These are phyloP conservation scores for Phytophthora lateralis DNA, from an alignment of 352 stramenopile species.

Conservation along the genomic window DNA sequence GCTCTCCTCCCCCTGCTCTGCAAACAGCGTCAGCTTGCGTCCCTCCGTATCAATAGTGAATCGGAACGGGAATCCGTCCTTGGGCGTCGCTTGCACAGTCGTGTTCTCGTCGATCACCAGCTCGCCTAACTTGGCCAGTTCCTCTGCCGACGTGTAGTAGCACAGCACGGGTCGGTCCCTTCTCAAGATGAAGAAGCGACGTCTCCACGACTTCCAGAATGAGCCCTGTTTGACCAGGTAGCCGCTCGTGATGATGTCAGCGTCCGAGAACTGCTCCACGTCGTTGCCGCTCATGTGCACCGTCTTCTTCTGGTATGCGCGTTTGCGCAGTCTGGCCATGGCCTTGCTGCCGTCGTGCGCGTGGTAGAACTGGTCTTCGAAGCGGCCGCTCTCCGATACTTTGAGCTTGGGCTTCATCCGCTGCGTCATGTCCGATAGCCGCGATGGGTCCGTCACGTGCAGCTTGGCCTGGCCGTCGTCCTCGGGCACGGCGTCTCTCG, in stretches of 20 bases:
- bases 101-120: slow-evolving; percentile 75
- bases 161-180: slow-evolving; percentile 71
- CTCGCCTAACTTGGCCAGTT: slow-evolving; percentile 84
- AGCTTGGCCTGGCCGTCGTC: slow-evolving; percentile 28
- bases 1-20: slow-evolving; percentile 55
- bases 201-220: slow-evolving; percentile 89
- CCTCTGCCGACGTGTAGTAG: slow-evolving; percentile 82
- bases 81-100: slow-evolving; percentile 49
- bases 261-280: slow-evolving; percentile 86
- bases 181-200: slow-evolving; percentile 84
- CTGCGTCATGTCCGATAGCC: slow-evolving; percentile 32
- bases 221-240: slow-evolving; percentile 88
- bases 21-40: slow-evolving; percentile 76
- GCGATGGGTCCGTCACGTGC: slow-evolving; percentile 24
- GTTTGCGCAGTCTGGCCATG: slow-evolving; percentile 83
- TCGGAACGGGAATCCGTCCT: slow-evolving; percentile 58
- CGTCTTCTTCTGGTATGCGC: slow-evolving; percentile 71
- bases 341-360: slow-evolving; percentile 78
- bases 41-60: slow-evolving; percentile 75
- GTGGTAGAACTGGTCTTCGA: slow-evolving; percentile 90
- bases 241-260: slow-evolving; percentile 79
- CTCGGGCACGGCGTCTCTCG: slow-evolving; percentile 25
- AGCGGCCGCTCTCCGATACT: slow-evolving; percentile 81
- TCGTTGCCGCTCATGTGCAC: slow-evolving; percentile 79
- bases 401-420: slow-evolving; percentile 68